Base-by-base conservation (phyloP, 345 rosid species). In the Hibiscus trionum region DNA sequence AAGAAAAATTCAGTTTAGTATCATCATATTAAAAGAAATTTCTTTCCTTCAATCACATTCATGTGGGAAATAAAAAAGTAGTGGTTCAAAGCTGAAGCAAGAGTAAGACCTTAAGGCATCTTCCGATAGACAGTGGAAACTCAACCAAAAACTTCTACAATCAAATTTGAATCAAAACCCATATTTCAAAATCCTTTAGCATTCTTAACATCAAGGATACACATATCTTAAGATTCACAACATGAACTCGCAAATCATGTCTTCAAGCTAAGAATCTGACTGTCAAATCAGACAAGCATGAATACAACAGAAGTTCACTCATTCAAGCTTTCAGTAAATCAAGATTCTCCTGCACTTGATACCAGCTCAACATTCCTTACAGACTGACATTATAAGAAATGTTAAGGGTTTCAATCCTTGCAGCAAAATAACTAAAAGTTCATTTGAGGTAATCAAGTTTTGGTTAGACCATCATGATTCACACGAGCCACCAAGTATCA, bases 1-100 rank as follows among this genome's bases (percentile, higher is more conserved):
- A 72, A 73, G 8, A 78, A 17, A 63, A 24, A 37, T 52, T 61
- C 11, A 47, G 49, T 66, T 37, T 60, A 71, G 53, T 55, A 58
- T 26, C 10, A 39, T 66, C 76, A 75, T 19, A 9, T 62, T 11
- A 35, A 33, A 31, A 61, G 33, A 65, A 35, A 10, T 6, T 4
- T 6, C 0, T 26, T 4, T 71, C 17, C 56, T 19, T 11, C 11
- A 26, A 42, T 3, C 55, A 60, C 66, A 42, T 56, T 49, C 46
- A 35, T 4, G 61, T 2, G n/a, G 19, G 26, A 58, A 75, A 68
- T 39, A 59, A 15, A 47, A n/a, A 47, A 31, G 26, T 5, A 63
- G 37, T 3, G 37, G 16, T n/a, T 7, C 47, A 35, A 62, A 33
- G 27, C 47, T 62, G 66, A 35, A 35, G 66, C 47, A 35, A 35